Evolutionary conservation across 2,329 filamentous ascomycete species (phyloP), one percentile per base, ranked within the genome.

Genomic region (Aspergillus pseudoterreus): DNA sequence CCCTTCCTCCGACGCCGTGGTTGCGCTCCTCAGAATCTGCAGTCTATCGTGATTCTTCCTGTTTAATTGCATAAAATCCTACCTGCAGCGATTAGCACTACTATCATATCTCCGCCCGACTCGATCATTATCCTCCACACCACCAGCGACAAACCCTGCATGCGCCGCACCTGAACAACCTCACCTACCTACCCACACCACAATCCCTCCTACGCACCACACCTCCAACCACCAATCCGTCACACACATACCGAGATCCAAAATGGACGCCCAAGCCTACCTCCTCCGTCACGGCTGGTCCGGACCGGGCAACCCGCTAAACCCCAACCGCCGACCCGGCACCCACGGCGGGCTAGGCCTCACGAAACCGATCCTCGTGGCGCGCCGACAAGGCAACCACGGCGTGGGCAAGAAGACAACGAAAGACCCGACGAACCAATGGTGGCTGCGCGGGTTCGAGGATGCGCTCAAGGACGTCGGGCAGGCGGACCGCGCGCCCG

Each of bases 401-500:
- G 92, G 92, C 21, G 77, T 97, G 4, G 92, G 92, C 49, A 85
- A 88, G 67, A 90, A 89, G 69, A 82, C 82, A 58, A 80, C 81
- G 51, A 71, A 76, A 51, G 78, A 78, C 24, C 77, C 82, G 30
- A 78, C 80, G 52, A 92, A 96, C 67, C 91, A 96, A 69, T 99
- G 94, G 94, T 99, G 94, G 94, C 80, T 96, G 72, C 87, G 90
- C 52, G 94, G 94, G 10, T 96, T 96, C 61, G 92, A 97, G 71
- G 86, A 91, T 68, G 91, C 92, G 50, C 76, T 96, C 58, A 88
- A 94, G 70, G 88, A 86, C 4, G 79, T 96, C 48, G 79, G 78
- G 1, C 71, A 74, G 4, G 87, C 88, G 66, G 76, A 60, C 49
- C 83, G 50, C 72, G 81, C 60, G 74, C 86, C 76, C 80, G 82